A percentile compares a stretch with the other conserved stretches of the same genome.
Evolutionary conservation across 2,329 filamentous ascomycete genomes (phyloP).

Genomic region (Colletotrichum truncatum): DNA sequence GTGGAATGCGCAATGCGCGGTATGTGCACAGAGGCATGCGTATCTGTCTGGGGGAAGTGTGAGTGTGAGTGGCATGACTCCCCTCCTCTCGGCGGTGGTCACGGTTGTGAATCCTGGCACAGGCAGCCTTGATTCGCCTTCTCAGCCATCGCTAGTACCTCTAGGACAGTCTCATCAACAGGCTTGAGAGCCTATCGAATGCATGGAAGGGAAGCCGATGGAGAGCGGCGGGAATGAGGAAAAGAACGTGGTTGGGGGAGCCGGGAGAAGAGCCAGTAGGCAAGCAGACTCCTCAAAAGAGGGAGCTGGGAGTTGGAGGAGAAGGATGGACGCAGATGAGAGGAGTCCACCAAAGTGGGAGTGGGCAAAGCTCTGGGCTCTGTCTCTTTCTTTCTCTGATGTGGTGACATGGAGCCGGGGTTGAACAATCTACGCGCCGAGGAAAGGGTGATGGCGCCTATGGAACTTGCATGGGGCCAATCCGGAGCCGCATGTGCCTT

Average conservation of each 20-base stretch:
- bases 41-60: not conserved
- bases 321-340: not conserved
- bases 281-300: not conserved
- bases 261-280: not conserved
- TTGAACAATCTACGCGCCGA: constrained; percentile 33
- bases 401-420: constrained; percentile 20
- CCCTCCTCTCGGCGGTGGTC: constrained; percentile 19
- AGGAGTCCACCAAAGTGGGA: not conserved
- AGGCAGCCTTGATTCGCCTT: constrained; percentile 25
- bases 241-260: constrained; percentile 24
- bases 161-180: constrained; percentile 5
- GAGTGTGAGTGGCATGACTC: constrained; percentile 19
- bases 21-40: constrained; percentile 12
- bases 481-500: constrained; percentile 34
- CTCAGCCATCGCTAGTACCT: constrained; percentile 5
- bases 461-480: constrained; percentile 33
- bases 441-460: constrained; percentile 34
- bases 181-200: constrained; percentile 22
- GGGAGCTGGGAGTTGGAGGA: not conserved
- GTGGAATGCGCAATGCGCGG: constrained; percentile 15
- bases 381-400: not conserved
- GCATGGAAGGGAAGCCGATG: not conserved
- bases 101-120: constrained; percentile 23
- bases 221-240: constrained; percentile 18
- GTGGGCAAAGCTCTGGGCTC: not conserved